phyloP scores from a whole-genome alignment of 345 rosid genomes.

The Bruguiera sexangula region DNA sequence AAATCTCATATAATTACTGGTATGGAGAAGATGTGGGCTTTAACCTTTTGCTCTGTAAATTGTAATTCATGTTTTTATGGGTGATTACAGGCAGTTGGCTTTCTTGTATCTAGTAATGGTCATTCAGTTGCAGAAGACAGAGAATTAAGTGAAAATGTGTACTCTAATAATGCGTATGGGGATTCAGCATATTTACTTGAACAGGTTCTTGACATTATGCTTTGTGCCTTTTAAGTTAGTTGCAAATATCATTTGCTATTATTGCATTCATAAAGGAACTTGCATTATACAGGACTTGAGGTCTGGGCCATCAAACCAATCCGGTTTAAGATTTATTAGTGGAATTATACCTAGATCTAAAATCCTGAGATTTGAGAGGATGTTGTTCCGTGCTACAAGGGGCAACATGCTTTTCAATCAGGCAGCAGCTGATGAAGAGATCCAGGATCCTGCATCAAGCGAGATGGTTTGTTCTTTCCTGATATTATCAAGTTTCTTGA shows the following conservation, averaged over 20 bases:
- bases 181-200: slow-evolving; percentile 72
- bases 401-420: slow-evolving; percentile 99
- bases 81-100: slow-evolving; percentile 66
- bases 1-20: background rate
- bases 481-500: background rate
- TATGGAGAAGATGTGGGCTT: background rate
- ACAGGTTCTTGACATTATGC: slow-evolving; percentile 48
- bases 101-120: slow-evolving; percentile 71
- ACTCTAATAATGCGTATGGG: slow-evolving; percentile 41
- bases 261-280: slow-evolving; percentile 17
- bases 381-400: slow-evolving; percentile 95
- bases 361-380: slow-evolving; percentile 78
- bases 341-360: slow-evolving; percentile 79
- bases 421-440: slow-evolving; percentile 81
- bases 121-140: slow-evolving; percentile 62
- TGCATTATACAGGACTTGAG: slow-evolving; percentile 59
- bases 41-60: background rate
- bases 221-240: slow-evolving; percentile 16
- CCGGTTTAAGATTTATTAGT: slow-evolving; percentile 84
- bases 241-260: slow-evolving; percentile 14
- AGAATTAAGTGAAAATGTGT: slow-evolving; percentile 71
- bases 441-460: slow-evolving; percentile 79
- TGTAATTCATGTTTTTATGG: background rate
- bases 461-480: slow-evolving; percentile 62
- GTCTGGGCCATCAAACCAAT: slow-evolving; percentile 56